A percentile compares a stretch with the other conserved stretches of the same genome.
These are phyloP conservation scores for Lathyrus tuberosus DNA, from an alignment of 306 rosid species.

Conservation along the genomic window DNA sequence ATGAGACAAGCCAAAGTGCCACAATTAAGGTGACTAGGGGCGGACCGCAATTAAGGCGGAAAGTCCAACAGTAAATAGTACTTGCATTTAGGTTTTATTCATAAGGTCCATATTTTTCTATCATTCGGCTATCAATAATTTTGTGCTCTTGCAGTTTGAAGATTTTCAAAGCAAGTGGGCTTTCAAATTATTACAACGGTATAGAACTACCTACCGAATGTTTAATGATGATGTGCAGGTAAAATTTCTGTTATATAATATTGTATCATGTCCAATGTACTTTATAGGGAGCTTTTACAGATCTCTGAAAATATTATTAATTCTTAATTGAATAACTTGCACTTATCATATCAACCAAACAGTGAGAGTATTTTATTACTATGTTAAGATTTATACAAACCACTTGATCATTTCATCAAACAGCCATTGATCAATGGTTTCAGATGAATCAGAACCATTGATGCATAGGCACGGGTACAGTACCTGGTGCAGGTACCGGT, in stretches of 20 bases:
- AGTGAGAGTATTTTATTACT: neutral
- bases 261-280: slow-evolving; percentile 1
- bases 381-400: neutral
- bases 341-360: neutral
- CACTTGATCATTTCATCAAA: slow-evolving; percentile 22
- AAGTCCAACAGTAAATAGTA: neutral
- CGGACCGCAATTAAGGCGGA: too few species aligned
- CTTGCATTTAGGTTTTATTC: slow-evolving; percentile 22
- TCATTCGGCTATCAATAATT: slow-evolving; percentile 13
- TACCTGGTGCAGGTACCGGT: too few species aligned
- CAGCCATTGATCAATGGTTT: neutral
- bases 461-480: too few species aligned
- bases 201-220: slow-evolving; percentile 91
- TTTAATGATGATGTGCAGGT: slow-evolving; percentile 99
- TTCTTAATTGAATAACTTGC: slow-evolving; percentile 20
- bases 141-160: slow-evolving; percentile 73
- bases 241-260: slow-evolving; percentile 27
- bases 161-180: slow-evolving; percentile 99
- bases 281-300: slow-evolving; percentile 11
- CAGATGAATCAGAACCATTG: neutral
- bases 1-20: too few species aligned
- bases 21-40: too few species aligned
- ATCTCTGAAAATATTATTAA: slow-evolving; percentile 20
- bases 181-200: slow-evolving; percentile 90
- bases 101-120: neutral